Base-by-base conservation (phyloP, 2,329 filamentous ascomycete genomes). In the Fusarium bulbicola region DNA sequence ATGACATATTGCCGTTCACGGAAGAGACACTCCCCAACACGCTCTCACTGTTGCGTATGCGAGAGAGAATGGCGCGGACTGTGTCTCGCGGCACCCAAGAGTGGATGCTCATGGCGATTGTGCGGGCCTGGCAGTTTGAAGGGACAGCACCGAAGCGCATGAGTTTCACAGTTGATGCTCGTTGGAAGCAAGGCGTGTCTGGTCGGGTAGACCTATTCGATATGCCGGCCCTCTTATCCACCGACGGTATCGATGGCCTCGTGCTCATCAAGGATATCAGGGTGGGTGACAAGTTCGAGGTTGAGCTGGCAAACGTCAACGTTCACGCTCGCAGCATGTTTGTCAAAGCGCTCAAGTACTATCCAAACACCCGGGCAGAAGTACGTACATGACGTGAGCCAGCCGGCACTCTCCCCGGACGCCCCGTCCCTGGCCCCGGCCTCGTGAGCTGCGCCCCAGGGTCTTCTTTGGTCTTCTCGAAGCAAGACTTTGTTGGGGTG, bases 71-170 rank as follows among this genome's bases (percentile, higher is more conserved):
- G 80, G 82, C 84, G 46, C 83, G 83, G 37, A 73, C 81, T 5
- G 80, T 89, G 40, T 76, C 79, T n/a, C 79, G 81, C 49, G 88
- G 87, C 59, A 77, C 79, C 47, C 75, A 83, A 72, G 84, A 88
- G 74, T 91, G 88, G 88, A 85, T 89, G 52, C 82, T 89, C 52
- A 88, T 91, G 76, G 89, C 90, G 30, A 82, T 92, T 37, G 82
- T 89, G 59, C 88, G 90, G 20, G 89, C 87, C 20, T 91, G 89
- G 89, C 82, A 83, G 69, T 89, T 86, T 74, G 86, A 90, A 76
- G 80, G 81, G 14, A 70, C 79, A 53, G 77, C 88, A 32, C 87
- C 88, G n/a, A 70, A 79, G 36, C 84, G 81, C 7, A 86, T 91
- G 70, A 78, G 77, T 49, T 86, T 90, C 72, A 85, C 80, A 6